These are phyloP conservation scores for Neostapfia colusana DNA, from an alignment of 176 grass and related monocot species.

Conservation along the genomic window DNA sequence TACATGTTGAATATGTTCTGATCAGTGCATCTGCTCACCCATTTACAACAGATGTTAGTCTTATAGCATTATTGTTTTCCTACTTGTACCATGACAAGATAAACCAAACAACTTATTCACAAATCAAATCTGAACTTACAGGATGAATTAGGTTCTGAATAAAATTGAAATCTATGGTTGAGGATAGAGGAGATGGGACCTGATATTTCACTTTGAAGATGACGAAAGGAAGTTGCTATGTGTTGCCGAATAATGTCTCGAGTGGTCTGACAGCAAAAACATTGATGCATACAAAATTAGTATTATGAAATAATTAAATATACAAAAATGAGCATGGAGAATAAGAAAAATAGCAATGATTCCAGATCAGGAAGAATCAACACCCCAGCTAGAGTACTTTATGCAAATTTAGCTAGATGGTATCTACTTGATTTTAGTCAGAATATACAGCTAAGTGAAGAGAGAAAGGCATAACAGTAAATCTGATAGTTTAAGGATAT, in stretches of 20 bases:
- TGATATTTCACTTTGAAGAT: conserved; percentile 96
- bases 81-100: conserved; percentile 27
- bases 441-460: conserved; percentile 25
- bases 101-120: conserved; percentile 30
- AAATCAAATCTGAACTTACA: conserved; percentile 21
- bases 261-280: conserved; percentile 64
- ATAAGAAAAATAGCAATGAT: conserved; percentile 21
- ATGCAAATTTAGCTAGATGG: conserved; percentile 22
- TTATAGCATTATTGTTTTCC: conserved; percentile 22
- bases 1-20: conserved; percentile 51
- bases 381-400: not conserved
- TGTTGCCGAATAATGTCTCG: conserved; percentile 79
- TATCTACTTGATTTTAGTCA: conserved; percentile 33
- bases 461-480: conserved; percentile 35
- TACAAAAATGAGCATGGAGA: conserved; percentile 7
- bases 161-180: conserved; percentile 21
- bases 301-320: conserved; percentile 35
- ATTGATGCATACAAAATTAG: conserved; percentile 30
- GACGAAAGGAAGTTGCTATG: conserved; percentile 66
- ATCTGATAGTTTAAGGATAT: conserved; percentile 16
- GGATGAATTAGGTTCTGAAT: conserved; percentile 18
- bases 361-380: conserved; percentile 3
- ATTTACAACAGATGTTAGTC: conserved; percentile 37
- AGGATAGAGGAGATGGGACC: conserved; percentile 38
- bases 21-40: conserved; percentile 67